Evolutionary conservation across 768 basidiomycete genomes (phyloP).

Genomic region (Candolleomyces aberdarensis): DNA sequence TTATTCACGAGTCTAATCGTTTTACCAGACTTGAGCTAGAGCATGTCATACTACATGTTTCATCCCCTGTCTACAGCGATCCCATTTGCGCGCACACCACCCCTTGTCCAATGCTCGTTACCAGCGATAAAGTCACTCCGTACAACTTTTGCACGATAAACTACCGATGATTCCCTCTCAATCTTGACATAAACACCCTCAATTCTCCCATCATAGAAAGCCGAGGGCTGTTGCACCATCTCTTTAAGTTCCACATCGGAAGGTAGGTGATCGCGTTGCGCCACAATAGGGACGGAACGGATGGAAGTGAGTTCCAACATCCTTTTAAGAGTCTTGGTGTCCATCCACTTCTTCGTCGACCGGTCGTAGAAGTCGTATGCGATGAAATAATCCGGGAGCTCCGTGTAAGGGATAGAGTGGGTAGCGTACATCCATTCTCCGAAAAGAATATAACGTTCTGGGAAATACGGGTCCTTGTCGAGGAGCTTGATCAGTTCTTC

Average conservation of each 20-base stretch:
- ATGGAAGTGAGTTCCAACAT: conserved; percentile 40
- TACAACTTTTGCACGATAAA: conserved; percentile 50
- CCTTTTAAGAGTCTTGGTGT: conserved; percentile 29
- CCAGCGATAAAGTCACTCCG: conserved; percentile 60
- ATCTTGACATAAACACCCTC: conserved; percentile 15
- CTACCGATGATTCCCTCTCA: conserved; percentile 1
- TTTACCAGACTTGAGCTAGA: too few relatives aligned
- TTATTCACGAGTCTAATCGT: too few relatives aligned
- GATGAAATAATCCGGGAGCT: conserved; percentile 53
- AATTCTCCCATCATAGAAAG: conserved; percentile 27
- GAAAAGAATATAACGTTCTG: conserved; percentile 56
- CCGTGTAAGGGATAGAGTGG: conserved; percentile 56
- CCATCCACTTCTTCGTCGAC: conserved; percentile 35
- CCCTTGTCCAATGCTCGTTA: conserved; percentile 59
- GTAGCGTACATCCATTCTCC: conserved; percentile 66
- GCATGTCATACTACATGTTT: background rate
- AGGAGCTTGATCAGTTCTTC: conserved; percentile 41
- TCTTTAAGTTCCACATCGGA: conserved; percentile 33
- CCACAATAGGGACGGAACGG: conserved; percentile 38
- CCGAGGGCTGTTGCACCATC: conserved; percentile 45
- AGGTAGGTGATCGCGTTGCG: conserved; percentile 38
- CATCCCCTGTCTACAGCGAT: background rate
- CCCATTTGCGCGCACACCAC: conserved; percentile 11
- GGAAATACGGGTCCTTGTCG: conserved; percentile 47
- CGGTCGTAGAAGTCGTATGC: conserved; percentile 63